Conservation (phyloP, 2,329 filamentous ascomycete species). For the Domatiomyces globalis region DNA sequence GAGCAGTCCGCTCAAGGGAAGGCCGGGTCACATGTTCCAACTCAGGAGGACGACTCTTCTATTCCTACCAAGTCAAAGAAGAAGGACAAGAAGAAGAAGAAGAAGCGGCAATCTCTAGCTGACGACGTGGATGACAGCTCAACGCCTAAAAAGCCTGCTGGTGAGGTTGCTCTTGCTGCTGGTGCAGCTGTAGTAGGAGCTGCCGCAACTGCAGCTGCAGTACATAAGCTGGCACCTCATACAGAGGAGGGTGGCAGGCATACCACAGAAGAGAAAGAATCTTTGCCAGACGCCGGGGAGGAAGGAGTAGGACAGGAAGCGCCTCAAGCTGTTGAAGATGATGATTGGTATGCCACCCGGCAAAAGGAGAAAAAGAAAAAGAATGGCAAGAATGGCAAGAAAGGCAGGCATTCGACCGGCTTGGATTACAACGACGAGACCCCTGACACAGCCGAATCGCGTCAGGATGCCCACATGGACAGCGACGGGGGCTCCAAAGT, state of each 20-base stretch:
- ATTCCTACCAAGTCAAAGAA: slow-evolving; percentile 1
- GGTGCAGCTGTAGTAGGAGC: background rate
- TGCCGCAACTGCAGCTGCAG: background rate
- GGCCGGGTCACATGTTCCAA: background rate
- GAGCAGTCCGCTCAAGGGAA: background rate
- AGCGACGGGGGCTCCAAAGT: slow-evolving; percentile 12
- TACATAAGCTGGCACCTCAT: background rate
- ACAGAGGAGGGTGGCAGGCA: background rate
- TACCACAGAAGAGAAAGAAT: background rate
- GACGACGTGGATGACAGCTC: slow-evolving; percentile 1
- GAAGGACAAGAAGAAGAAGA: slow-evolving; percentile 12
- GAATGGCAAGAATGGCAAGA: slow-evolving; percentile 14
- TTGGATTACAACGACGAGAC: background rate
- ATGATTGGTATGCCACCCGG: background rate
- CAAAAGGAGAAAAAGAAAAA: background rate
- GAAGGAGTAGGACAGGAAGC: background rate
- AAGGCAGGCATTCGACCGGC: slow-evolving; percentile 4
- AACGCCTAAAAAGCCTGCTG: background rate
- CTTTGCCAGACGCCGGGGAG: background rate
- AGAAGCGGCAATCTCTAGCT: slow-evolving; percentile 7
- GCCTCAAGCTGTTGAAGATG: slow-evolving; percentile 1
- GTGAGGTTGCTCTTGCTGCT: background rate
- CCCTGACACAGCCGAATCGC: background rate
- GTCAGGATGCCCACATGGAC: background rate
- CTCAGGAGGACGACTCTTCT: background rate